A percentile compares a stretch with the other conserved stretches of the same genome.
Conservation (phyloP, 306 rosid species). For the Corylus heterophylla region DNA sequence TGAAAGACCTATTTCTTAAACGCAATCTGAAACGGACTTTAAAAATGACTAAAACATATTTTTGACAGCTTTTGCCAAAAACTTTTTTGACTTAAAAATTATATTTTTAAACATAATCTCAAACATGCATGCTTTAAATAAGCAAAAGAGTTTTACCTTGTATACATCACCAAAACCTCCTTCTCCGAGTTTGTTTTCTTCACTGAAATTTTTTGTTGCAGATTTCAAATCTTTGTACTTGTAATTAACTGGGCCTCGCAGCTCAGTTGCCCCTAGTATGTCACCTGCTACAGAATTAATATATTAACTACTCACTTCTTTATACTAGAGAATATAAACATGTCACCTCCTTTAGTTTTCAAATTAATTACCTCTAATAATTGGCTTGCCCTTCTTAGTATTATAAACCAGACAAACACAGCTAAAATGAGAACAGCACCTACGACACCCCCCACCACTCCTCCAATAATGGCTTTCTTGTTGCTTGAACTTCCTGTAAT, state of each 20-base stretch:
- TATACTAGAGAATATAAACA: too few species aligned
- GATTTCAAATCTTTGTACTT: slow-evolving; percentile 53
- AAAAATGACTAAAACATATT: too few species aligned
- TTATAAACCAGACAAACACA: slow-evolving; percentile 33
- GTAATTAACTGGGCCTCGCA: slow-evolving; percentile 61
- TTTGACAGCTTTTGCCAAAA: too few species aligned
- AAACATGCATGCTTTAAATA: too few species aligned
- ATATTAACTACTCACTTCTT: background rate
- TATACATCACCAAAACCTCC: slow-evolving; percentile 78
- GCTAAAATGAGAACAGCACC: slow-evolving; percentile 48
- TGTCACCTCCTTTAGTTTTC: background rate
- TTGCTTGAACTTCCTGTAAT: slow-evolving; percentile 42
- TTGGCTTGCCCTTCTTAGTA: slow-evolving; percentile 36
- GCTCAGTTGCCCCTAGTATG: slow-evolving; percentile 63
- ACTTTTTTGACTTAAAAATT: too few species aligned
- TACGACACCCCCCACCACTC: slow-evolving; percentile 55
- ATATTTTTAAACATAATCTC: too few species aligned
- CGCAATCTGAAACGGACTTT: too few species aligned
- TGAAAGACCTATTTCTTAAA: too few species aligned
- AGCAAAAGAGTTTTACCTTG: slow-evolving; percentile 39
- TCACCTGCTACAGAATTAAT: slow-evolving; percentile 37
- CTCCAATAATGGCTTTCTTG: slow-evolving; percentile 62
- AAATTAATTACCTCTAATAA: slow-evolving; percentile 48
- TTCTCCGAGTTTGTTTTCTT: slow-evolving; percentile 65
- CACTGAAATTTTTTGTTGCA: slow-evolving; percentile 60